A percentile compares a stretch with the other conserved stretches of the same genome.
Evolutionary conservation across 139 green algal genomes (phyloP).

Genomic region (Haematococcus sp.): DNA sequence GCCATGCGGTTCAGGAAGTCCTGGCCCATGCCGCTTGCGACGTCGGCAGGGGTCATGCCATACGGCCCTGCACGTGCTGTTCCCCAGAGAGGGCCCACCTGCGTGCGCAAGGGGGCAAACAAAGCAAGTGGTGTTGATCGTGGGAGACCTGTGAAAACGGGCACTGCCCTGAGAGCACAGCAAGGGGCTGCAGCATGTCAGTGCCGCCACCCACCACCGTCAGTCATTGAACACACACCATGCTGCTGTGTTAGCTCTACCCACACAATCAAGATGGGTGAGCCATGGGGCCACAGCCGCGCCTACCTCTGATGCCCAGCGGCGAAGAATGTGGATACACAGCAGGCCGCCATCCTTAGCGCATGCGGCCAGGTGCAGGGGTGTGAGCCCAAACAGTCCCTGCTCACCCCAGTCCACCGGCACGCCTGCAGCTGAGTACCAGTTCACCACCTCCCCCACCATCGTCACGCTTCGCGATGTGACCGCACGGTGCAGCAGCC

Average conservation of each 20-base stretch:
- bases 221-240: no score
- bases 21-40: neutral
- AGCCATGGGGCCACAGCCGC: neutral
- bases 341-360: neutral
- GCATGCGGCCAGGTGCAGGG: constrained; percentile 3
- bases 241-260: no score
- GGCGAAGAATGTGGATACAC: constrained; percentile 5
- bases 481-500: neutral
- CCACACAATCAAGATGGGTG: no score
- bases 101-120: neutral
- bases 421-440: neutral
- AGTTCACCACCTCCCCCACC: constrained; percentile 2
- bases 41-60: no score
- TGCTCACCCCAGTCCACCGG: neutral
- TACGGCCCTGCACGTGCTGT: no score
- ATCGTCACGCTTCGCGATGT: neutral
- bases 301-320: neutral
- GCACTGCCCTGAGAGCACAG: neutral
- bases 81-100: no score
- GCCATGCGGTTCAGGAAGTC: constrained; percentile 9
- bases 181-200: neutral
- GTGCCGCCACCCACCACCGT: no score
- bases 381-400: neutral
- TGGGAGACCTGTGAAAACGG: neutral
- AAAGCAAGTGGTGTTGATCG: neutral